Percentiles rank a stretch among this genome's conserved stretches.
Conservation (phyloP, 2,329 filamentous ascomycete species). For the Ophiognomonia clavigignenti-juglandacearum region DNA sequence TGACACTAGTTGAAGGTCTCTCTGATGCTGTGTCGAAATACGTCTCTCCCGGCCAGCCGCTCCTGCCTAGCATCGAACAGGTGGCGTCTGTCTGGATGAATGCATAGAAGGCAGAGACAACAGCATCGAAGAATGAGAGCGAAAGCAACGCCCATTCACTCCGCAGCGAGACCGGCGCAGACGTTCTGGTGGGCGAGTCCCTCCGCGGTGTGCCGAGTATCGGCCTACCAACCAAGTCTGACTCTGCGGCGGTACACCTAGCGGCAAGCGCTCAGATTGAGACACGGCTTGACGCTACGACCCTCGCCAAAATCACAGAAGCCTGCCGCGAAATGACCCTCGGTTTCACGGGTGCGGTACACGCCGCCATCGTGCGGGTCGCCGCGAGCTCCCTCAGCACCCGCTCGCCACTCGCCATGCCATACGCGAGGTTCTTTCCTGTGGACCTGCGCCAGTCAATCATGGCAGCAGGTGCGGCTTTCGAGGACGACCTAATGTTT, state of each 20-base stretch:
- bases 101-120: not conserved
- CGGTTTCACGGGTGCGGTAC: slow-evolving; percentile 18
- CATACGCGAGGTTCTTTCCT: slow-evolving; percentile 19
- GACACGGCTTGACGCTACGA: slow-evolving; percentile 6
- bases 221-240: slow-evolving; percentile 17
- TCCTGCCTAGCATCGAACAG: not conserved
- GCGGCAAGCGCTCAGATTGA: slow-evolving; percentile 3
- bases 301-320: slow-evolving; percentile 7
- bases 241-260: slow-evolving; percentile 6
- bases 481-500: not conserved
- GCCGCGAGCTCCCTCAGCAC: slow-evolving; percentile 18
- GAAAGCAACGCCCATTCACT: not conserved
- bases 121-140: not conserved
- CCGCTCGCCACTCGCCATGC: slow-evolving; percentile 14
- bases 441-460: slow-evolving; percentile 18
- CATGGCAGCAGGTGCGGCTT: not conserved
- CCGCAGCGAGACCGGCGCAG: slow-evolving; percentile 15
- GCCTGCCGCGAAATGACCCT: slow-evolving; percentile 12
- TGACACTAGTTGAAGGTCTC: not conserved
- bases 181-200: slow-evolving; percentile 15
- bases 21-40: not conserved
- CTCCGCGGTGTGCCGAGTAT: slow-evolving; percentile 19
- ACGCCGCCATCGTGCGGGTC: slow-evolving; percentile 20
- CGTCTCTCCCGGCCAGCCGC: not conserved
- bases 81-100: not conserved